These are phyloP conservation scores for Colletotrichum sp. DNA, from an alignment of 2,329 filamentous ascomycete species.

Conservation along the genomic window DNA sequence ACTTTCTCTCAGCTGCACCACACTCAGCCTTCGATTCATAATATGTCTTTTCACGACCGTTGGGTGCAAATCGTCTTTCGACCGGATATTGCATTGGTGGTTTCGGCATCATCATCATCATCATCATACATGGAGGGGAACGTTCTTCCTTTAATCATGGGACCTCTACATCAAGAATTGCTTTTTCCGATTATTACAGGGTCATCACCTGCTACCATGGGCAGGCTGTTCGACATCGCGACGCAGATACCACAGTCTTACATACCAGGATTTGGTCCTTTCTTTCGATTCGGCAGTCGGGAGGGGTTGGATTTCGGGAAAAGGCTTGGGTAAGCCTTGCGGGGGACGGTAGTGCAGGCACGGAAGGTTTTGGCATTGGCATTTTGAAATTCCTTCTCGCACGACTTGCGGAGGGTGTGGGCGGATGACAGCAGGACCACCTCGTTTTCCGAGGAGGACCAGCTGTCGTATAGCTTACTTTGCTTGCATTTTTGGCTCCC, in stretches of 20 bases:
- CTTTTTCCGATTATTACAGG: constrained; percentile 5
- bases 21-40: neutral
- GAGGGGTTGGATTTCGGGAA: neutral
- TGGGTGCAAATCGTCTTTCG: neutral
- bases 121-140: neutral
- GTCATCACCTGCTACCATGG: constrained; percentile 18
- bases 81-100: neutral
- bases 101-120: neutral
- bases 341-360: neutral
- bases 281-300: neutral
- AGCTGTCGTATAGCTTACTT: neutral
- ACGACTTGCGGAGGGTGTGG: neutral
- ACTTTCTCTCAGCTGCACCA: neutral
- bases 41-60: neutral
- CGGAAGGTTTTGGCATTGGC: neutral
- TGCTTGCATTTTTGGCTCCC: neutral
- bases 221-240: constrained; percentile 10
- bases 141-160: constrained; percentile 12
- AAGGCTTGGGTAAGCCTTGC: neutral
- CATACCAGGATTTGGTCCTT: neutral
- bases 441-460: neutral
- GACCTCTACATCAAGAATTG: neutral
- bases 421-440: neutral
- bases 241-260: constrained; percentile 10
- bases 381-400: neutral